A percentile compares a stretch with the other conserved stretches of the same genome.
These are phyloP conservation scores for Eimeria praecox DNA, from an alignment of 169 alveolate species.

Conservation along the genomic window DNA sequence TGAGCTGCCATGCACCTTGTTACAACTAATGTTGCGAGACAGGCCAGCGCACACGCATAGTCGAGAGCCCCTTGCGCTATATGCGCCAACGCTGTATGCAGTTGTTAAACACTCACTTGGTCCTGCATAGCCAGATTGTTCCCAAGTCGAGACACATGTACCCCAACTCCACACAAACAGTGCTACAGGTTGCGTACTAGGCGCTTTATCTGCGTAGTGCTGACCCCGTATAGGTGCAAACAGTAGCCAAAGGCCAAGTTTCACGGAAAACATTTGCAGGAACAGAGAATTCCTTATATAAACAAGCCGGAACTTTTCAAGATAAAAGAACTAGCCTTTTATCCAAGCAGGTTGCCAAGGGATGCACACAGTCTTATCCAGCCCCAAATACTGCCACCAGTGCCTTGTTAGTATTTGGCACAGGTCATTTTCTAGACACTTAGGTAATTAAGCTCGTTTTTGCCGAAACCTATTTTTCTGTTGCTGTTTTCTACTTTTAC, in stretches of 20 bases:
- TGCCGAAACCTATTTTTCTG: background rate
- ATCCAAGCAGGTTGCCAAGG: background rate
- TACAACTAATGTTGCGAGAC: background rate
- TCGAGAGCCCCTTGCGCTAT: background rate
- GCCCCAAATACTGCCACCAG: constrained; percentile 52
- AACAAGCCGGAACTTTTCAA: background rate
- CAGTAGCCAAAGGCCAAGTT: background rate
- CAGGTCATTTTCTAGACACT: background rate
- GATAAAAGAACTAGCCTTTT: background rate
- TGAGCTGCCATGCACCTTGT: background rate
- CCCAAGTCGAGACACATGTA: background rate
- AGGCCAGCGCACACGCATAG: background rate
- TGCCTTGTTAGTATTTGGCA: constrained; percentile 4
- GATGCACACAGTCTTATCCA: constrained; percentile 12
- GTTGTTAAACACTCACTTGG: background rate
- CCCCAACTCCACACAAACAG: background rate
- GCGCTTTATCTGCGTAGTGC: background rate
- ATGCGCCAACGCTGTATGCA: background rate
- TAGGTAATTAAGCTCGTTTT: constrained; percentile 49
- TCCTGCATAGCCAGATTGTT: background rate
- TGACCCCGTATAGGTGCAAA: background rate
- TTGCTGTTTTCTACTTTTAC: background rate
- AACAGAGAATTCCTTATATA: background rate
- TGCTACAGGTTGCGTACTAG: background rate
- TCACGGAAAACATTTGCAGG: background rate